These are phyloP conservation scores for Penicillium sp. DNA, from an alignment of 2,329 filamentous ascomycete genomes.

Conservation along the genomic window DNA sequence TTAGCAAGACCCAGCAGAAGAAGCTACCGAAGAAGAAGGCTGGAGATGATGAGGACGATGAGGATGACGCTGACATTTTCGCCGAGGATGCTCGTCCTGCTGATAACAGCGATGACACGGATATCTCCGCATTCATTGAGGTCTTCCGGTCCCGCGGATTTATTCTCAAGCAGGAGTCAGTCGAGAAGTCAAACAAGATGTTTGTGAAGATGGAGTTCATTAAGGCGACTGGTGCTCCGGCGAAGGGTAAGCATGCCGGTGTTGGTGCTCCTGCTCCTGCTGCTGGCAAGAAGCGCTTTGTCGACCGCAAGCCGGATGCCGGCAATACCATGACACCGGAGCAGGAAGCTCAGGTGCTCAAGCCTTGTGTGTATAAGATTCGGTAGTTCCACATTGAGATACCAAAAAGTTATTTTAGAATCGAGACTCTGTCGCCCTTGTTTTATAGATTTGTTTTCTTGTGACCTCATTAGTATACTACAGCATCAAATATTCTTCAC, in stretches of 20 bases:
- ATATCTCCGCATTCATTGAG: conserved; percentile 82
- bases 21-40: conserved; percentile 50
- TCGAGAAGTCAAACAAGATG: conserved; percentile 93
- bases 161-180: conserved; percentile 68
- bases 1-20: conserved; percentile 45
- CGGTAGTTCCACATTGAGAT: conserved; percentile 51
- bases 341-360: conserved; percentile 70
- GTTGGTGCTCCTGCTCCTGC: conserved; percentile 32
- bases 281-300: conserved; percentile 52
- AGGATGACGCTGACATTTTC: conserved; percentile 56
- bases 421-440: not conserved
- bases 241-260: conserved; percentile 68
- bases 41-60: conserved; percentile 43
- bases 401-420: not conserved
- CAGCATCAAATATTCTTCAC: not conserved
- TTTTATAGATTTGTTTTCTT: not conserved
- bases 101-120: conserved; percentile 70
- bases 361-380: conserved; percentile 95
- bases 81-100: conserved; percentile 49
- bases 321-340: conserved; percentile 57
- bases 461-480: not conserved
- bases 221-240: conserved; percentile 69
- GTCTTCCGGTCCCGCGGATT: conserved; percentile 81
- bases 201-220: conserved; percentile 96
- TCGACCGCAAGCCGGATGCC: conserved; percentile 53